These are phyloP conservation scores for Hypoxylon trugodes DNA, from an alignment of 495 filamentous ascomycete species.

Conservation along the genomic window DNA sequence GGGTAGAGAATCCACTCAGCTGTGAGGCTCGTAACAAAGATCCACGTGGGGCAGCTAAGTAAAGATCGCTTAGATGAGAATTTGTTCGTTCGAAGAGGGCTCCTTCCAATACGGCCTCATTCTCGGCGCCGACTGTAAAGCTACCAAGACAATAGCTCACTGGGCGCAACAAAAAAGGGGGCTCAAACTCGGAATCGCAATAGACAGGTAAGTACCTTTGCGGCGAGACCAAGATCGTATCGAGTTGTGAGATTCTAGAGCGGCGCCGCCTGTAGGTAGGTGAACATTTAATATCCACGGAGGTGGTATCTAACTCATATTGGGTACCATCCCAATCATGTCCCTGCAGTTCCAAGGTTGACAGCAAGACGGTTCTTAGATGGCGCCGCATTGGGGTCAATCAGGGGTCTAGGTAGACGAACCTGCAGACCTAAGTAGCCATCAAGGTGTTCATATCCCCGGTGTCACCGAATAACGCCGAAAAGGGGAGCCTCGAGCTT, in stretches of 20 bases:
- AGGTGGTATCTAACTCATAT: neutral
- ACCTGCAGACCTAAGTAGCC: conserved; percentile 14
- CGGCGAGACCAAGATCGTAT: neutral
- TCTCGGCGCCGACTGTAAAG: conserved; percentile 1
- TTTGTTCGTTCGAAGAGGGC: conserved; percentile 10
- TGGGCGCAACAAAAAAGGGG: neutral
- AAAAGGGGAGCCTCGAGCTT: conserved; percentile 2
- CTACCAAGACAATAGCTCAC: neutral
- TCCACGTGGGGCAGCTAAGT: neutral
- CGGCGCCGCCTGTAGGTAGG: neutral
- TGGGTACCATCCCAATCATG: neutral
- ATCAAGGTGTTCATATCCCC: conserved; percentile 17
- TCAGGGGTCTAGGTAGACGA: neutral
- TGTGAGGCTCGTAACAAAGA: neutral
- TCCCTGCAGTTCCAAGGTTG: neutral
- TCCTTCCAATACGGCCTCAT: conserved; percentile 17
- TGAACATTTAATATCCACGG: neutral
- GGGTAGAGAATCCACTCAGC: too few relatives aligned
- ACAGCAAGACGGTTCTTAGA: neutral
- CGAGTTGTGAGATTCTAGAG: neutral
- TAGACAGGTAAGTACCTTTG: conserved; percentile 4
- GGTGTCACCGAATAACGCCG: conserved; percentile 10
- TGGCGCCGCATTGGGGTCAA: neutral
- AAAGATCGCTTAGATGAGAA: neutral
- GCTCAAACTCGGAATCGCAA: neutral